A percentile compares a stretch with the other conserved stretches of the same genome.
phyloP scores from a whole-genome alignment of 352 stramenopile genomes.

The Phytophthora pinifolia region DNA sequence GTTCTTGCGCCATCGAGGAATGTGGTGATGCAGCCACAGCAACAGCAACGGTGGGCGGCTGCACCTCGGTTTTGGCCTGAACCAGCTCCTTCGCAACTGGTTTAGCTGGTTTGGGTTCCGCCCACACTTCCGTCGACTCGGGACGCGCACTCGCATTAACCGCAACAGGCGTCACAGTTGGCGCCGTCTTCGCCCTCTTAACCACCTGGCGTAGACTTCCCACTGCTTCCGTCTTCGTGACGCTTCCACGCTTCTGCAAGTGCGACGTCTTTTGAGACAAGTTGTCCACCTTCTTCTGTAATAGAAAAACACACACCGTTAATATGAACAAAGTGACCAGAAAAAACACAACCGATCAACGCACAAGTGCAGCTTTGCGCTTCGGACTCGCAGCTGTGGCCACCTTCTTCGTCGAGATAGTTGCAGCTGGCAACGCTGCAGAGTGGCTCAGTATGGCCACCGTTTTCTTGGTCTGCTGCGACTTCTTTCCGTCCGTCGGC shows the following conservation, averaged over 20 bases:
- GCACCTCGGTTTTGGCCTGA: too few relatives aligned
- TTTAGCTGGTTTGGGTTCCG: not conserved
- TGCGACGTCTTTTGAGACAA: not conserved
- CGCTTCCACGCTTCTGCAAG: slow-evolving; percentile 2
- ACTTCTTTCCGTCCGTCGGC: slow-evolving; percentile 2
- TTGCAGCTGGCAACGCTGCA: not conserved
- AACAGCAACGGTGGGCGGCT: too few relatives aligned
- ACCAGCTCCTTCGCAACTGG: too few relatives aligned
- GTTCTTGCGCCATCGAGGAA: too few relatives aligned
- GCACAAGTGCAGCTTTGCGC: slow-evolving; percentile 13
- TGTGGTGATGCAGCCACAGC: too few relatives aligned
- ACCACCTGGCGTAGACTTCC: slow-evolving; percentile 2
- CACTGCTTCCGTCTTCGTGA: slow-evolving; percentile 2
- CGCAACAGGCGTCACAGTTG: not conserved
- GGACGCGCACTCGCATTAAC: not conserved
- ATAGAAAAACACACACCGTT: not conserved
- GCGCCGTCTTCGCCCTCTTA: slow-evolving; percentile 9
- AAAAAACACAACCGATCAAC: not conserved
- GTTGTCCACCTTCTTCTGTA: not conserved
- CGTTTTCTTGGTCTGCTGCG: slow-evolving; percentile 11
- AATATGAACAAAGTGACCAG: too few relatives aligned
- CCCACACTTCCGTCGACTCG: not conserved
- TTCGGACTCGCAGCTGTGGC: slow-evolving; percentile 11
- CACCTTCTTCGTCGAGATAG: not conserved
- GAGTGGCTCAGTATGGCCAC: slow-evolving; percentile 8